A percentile compares a stretch with the other conserved stretches of the same genome.
These are phyloP conservation scores for Ramaria rubella DNA, from an alignment of 768 basidiomycete genomes.

Conservation along the genomic window DNA sequence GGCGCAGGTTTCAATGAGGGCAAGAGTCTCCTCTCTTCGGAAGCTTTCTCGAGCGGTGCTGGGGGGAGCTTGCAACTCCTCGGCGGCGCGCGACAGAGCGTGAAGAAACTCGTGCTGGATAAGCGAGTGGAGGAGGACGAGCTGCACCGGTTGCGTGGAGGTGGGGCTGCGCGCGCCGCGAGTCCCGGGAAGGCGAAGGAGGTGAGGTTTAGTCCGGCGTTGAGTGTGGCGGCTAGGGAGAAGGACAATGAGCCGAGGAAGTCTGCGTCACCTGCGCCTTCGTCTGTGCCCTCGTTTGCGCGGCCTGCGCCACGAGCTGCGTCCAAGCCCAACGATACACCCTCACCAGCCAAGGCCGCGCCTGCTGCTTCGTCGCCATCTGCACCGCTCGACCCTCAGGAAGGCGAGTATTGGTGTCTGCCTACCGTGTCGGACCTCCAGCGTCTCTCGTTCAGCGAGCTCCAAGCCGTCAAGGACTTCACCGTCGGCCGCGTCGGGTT, in stretches of 20 bases:
- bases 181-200: conserved; percentile 41
- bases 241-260: conserved; percentile 39
- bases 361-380: conserved; percentile 22
- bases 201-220: conserved; percentile 66
- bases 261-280: conserved; percentile 6
- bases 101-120: conserved; percentile 88
- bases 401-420: conserved; percentile 90
- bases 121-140: conserved; percentile 74
- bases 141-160: conserved; percentile 34
- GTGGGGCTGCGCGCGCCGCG: conserved; percentile 21
- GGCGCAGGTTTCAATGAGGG: conserved; percentile 29
- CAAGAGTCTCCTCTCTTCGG: conserved; percentile 40
- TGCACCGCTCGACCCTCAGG: conserved; percentile 42
- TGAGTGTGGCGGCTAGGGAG: conserved; percentile 70
- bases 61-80: conserved; percentile 53
- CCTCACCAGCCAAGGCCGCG: conserved; percentile 29
- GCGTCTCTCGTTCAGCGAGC: conserved; percentile 61
- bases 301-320: conserved; percentile 22
- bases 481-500: conserved; percentile 88
- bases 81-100: conserved; percentile 67
- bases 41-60: conserved; percentile 49
- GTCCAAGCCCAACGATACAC: conserved; percentile 19
- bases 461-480: conserved; percentile 68
- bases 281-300: conserved; percentile 4
- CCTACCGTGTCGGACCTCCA: conserved; percentile 72